These are phyloP conservation scores for Hypocrella siamensis DNA, from an alignment of 2,329 filamentous ascomycete species.

Conservation along the genomic window DNA sequence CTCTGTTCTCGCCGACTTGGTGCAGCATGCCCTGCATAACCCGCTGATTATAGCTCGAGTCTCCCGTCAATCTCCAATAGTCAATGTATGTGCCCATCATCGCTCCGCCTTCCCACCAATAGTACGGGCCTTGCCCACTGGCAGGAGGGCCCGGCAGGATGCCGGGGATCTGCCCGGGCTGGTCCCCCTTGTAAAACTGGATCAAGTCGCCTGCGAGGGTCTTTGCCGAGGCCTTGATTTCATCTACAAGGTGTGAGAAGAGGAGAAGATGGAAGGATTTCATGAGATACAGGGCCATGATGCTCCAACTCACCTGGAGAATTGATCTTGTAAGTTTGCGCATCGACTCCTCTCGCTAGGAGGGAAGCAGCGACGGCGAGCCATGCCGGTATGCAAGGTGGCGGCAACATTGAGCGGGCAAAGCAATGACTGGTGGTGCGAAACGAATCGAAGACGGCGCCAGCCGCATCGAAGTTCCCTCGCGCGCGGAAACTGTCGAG, in stretches of 20 bases:
- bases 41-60: conserved; percentile 44
- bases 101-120: conserved; percentile 61
- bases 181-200: conserved; percentile 33
- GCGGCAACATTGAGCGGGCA: neutral
- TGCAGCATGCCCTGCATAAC: conserved; percentile 39
- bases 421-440: too few relatives aligned
- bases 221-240: conserved; percentile 29
- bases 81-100: conserved; percentile 55
- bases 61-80: conserved; percentile 54
- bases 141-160: conserved; percentile 40
- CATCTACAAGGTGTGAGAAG: conserved; percentile 15
- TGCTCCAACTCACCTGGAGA: conserved; percentile 12
- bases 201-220: conserved; percentile 34
- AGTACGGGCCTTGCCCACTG: conserved; percentile 35
- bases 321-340: conserved; percentile 15
- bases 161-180: conserved; percentile 35
- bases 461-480: too few relatives aligned
- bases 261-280: too few relatives aligned
- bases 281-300: neutral
- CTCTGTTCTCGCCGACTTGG: conserved; percentile 38
- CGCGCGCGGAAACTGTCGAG: too few relatives aligned
- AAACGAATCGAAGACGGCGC: too few relatives aligned
- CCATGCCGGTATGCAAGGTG: neutral
- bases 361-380: conserved; percentile 3
- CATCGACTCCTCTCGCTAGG: conserved; percentile 6